Conservation (phyloP, 148 eudicot genomes). For the Limonium bicolor region DNA sequence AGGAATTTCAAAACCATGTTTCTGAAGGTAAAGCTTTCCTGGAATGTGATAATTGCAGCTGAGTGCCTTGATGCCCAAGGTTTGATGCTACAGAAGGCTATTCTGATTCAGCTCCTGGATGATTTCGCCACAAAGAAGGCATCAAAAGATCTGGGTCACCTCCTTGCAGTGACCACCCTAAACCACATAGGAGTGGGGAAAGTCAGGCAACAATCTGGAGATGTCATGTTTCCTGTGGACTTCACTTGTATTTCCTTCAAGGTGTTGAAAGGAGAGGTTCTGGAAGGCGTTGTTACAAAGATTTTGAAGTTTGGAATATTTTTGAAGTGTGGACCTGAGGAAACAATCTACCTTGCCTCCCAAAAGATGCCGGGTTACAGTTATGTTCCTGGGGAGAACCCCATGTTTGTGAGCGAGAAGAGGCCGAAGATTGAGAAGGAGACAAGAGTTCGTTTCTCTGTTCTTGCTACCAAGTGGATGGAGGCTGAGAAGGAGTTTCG, state of each 20-base stretch:
- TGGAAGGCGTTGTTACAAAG: constrained; percentile 52
- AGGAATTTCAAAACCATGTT: too few relatives aligned
- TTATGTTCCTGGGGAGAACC: constrained; percentile 51
- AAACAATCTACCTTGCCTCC: constrained; percentile 40
- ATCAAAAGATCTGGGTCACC: constrained; percentile 45
- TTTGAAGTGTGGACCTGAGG: constrained; percentile 50
- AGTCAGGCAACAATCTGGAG: constrained; percentile 50
- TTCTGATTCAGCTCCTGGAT: constrained; percentile 39
- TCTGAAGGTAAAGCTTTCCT: too few relatives aligned
- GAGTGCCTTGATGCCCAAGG: constrained; percentile 47
- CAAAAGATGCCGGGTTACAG: constrained; percentile 54
- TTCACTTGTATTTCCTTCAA: constrained; percentile 52
- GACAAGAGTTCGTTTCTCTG: constrained; percentile 27
- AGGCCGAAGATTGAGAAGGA: constrained; percentile 48
- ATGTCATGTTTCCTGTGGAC: constrained; percentile 53
- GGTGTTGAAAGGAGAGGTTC: constrained; percentile 37
- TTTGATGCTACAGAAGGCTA: constrained; percentile 39
- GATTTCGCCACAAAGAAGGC: constrained; percentile 50
- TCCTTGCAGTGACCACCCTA: constrained; percentile 44
- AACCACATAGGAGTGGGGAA: constrained; percentile 47
- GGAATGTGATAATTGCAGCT: too few relatives aligned
- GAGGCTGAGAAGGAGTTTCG: constrained; percentile 49
- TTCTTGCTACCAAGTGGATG: constrained; percentile 39
- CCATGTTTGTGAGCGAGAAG: constrained; percentile 45
- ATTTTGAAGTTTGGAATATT: constrained; percentile 55